Conservation (phyloP, 1,139 yeast species). For the Lodderomyces parapsilosis region DNA sequence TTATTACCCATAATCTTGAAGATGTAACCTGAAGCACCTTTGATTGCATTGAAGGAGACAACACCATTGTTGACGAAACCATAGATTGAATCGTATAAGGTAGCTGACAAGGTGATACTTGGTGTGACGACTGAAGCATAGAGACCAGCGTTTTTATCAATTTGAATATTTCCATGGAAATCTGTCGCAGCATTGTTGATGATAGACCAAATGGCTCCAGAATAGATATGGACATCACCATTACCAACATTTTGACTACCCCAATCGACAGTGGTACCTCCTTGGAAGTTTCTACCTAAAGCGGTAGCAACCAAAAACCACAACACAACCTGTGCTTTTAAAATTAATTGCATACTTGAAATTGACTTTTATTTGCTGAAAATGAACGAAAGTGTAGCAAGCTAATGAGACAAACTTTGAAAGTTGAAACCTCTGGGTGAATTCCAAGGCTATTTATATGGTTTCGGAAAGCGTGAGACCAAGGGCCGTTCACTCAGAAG, state of each 20-base stretch:
- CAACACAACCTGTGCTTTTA: no score
- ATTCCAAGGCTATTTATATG: no score
- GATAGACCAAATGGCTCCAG: slow-evolving; percentile 35
- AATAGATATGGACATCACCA: slow-evolving; percentile 25
- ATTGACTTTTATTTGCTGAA: no score
- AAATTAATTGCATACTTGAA: no score
- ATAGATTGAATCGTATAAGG: slow-evolving; percentile 13
- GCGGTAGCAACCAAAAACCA: not conserved
- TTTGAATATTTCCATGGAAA: slow-evolving; percentile 22
- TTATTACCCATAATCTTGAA: slow-evolving; percentile 20
- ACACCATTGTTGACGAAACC: slow-evolving; percentile 22
- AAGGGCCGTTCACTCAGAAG: no score
- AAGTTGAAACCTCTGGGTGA: no score
- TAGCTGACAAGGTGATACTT: slow-evolving; percentile 14
- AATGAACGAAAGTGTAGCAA: no score
- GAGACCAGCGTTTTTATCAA: slow-evolving; percentile 23
- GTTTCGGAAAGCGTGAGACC: no score
- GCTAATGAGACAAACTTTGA: no score
- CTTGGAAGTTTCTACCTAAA: not conserved
- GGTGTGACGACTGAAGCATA: slow-evolving; percentile 13
- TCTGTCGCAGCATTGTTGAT: slow-evolving; percentile 26
- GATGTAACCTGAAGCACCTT: slow-evolving; percentile 17
- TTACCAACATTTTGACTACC: slow-evolving; percentile 19
- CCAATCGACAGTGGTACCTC: slow-evolving; percentile 9
- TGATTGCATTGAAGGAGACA: slow-evolving; percentile 22